Evolutionary conservation across 2,329 filamentous ascomycete species (phyloP), one percentile per base, ranked within the genome.

Genomic region (Teratosphaeria viscida): DNA sequence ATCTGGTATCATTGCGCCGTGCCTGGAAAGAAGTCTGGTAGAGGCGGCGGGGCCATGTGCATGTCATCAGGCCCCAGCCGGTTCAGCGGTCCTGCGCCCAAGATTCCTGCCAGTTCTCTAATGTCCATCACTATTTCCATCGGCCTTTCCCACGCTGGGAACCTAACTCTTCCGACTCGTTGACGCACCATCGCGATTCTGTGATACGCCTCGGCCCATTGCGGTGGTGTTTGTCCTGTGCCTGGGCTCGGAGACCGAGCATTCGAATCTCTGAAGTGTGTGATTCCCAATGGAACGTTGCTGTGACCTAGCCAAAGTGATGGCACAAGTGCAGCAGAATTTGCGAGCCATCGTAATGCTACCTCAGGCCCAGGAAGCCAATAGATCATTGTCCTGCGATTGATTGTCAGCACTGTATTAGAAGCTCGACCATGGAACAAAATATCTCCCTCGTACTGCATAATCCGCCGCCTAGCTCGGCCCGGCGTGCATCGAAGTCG

Each of bases 301-400:
- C 62, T 71, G 59, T 70, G 71, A 7, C 62, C 58, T 6, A 57
- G 57, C 70, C 69, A 74, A 12, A 68, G 64, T n/a, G 63, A 57
- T 7, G 61, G 56, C 10, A 63, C 32, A 47, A 66, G 60, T 2
- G 61, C 54, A 10, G 61, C 58, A 5, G 73, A 73, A 61, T 75
- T 73, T 10, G 68, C 70, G 12, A 78, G 68, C 76, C 76, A 86
- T 29, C 84, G 75, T 64, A 86, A 71, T 2, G 79, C 79, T 1
- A 79, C 79, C 66, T 88, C 85, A 0, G 84, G 84, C 0, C 85
- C 85, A 0, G 85, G 85, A 0, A 88, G 71, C 86, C 85, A 88
- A 26, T 84, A 81, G 32, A 87, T 72, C 68, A 83, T 80, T 1
- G 83, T 80, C 65, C 43, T 49, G n/a, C n/a, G n/a, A 49, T 1